Evolutionary conservation across 768 basidiomycete species (phyloP), one percentile per base, ranked within the genome.

Genomic region (Termitomyces sp.): DNA sequence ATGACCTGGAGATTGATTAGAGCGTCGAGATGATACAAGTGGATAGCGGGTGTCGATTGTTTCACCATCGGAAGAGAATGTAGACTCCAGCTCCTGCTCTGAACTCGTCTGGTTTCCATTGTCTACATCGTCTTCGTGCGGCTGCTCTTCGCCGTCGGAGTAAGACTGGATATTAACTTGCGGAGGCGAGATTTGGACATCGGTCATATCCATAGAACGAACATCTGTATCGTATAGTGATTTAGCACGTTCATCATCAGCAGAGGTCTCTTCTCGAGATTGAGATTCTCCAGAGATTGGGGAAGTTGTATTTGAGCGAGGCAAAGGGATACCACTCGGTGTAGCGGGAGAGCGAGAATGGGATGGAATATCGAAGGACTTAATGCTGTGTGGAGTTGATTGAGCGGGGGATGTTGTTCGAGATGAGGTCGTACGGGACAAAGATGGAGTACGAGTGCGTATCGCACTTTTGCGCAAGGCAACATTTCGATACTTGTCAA

Each of bases 31-130:
- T 58, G 67, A 59, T 66, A 61, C 53, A 54, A 64, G 61, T 35
- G 58, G 67, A 58, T 67, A 62, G 51, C 60, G 67, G 28, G 64
- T 63, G 61, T 73, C 72, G n/a, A 73, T 72, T 49, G 67, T 66
- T 3, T 73, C 80, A 14, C 79, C 84, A 35, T 87, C 85, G 10
- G 88, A 87, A 0, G 87, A 88, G 64, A 89, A 89, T 0, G 87
- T 89, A 5, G 86, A 85, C 50, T 87, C 85, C 37, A 65, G 70
- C 56, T 67, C 62, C 21, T 70, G 62, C 46, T 62, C 58, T 48
- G 63, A 64, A 52, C 54, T 41, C 56, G 61, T 19, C 60, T 60
- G 40, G 30, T 55, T 48, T 38, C 51, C 65, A 47, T 68, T 62
- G 9, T 58, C 51, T 19, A 60, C 43, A 48, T 54, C 45, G 28